A percentile compares a stretch with the other conserved stretches of the same genome.
Evolutionary conservation across 768 basidiomycete species (phyloP).

Genomic region (Cyathus striatus): DNA sequence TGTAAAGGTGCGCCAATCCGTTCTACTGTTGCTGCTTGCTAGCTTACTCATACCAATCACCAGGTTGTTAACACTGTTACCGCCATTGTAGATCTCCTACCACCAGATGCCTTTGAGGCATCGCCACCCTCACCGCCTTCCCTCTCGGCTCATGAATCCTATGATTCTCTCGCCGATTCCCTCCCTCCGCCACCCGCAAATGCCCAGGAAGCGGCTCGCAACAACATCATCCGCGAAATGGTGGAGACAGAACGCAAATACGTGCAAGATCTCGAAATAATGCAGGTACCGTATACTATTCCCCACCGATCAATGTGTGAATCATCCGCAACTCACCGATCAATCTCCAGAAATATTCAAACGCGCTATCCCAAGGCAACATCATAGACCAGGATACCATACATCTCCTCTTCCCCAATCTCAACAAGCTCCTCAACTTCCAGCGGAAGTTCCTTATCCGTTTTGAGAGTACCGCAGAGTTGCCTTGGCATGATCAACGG

Average conservation of each 20-base stretch:
- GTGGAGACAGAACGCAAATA: slow-evolving; percentile 95
- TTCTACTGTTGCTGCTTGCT: slow-evolving; percentile 3
- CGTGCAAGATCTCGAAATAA: slow-evolving; percentile 92
- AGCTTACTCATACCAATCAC: slow-evolving; percentile 4
- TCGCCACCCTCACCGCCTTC: slow-evolving; percentile 54
- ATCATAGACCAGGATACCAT: slow-evolving; percentile 93
- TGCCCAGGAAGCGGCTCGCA: slow-evolving; percentile 62
- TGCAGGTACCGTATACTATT: slow-evolving; percentile 68
- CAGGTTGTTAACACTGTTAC: slow-evolving; percentile 90
- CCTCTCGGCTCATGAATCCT: slow-evolving; percentile 51
- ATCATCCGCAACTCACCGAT: slow-evolving; percentile 12
- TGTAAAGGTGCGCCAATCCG: slow-evolving; percentile 68
- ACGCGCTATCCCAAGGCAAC: slow-evolving; percentile 73
- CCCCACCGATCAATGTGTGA: slow-evolving; percentile 2
- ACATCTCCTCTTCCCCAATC: slow-evolving; percentile 90
- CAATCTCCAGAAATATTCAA: slow-evolving; percentile 75
- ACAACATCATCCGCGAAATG: slow-evolving; percentile 82
- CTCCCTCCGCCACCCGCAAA: slow-evolving; percentile 38
- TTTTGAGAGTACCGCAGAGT: slow-evolving; percentile 79
- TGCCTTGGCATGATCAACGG: slow-evolving; percentile 77
- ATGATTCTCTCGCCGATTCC: slow-evolving; percentile 51
- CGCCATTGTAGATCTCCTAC: slow-evolving; percentile 74
- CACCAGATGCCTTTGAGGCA: slow-evolving; percentile 62
- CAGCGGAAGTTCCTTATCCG: slow-evolving; percentile 92
- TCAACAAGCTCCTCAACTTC: slow-evolving; percentile 94